These are phyloP conservation scores for Coemansia sp. DNA, from an alignment of 192 early-diverging fungal species.

Conservation along the genomic window DNA sequence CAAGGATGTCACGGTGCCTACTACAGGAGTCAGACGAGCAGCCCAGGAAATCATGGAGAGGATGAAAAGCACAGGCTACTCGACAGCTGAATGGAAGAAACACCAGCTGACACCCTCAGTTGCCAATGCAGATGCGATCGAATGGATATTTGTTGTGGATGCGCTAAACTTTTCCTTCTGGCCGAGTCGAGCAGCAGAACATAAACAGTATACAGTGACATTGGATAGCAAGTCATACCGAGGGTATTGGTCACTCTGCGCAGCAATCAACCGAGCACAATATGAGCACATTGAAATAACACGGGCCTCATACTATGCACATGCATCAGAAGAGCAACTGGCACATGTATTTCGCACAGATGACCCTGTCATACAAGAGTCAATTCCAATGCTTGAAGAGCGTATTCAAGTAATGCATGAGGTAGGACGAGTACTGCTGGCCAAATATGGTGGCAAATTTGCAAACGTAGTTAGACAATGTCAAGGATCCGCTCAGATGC, in stretches of 20 bases:
- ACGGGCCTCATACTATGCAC: constrained; percentile 56
- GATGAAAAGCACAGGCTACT: constrained; percentile 63
- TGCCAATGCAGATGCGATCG: constrained; percentile 57
- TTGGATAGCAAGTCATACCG: constrained; percentile 60
- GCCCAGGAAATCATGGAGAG: constrained; percentile 60
- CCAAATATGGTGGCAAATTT: constrained; percentile 65
- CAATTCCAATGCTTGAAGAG: constrained; percentile 62
- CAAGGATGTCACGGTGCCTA: constrained; percentile 61
- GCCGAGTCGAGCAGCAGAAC: constrained; percentile 53
- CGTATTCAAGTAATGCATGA: constrained; percentile 63
- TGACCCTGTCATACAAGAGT: constrained; percentile 41
- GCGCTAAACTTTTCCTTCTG: constrained; percentile 87
- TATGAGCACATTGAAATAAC: constrained; percentile 63
- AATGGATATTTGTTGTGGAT: constrained; percentile 85
- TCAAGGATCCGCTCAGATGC: constrained; percentile 54
- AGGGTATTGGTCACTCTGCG: constrained; percentile 84
- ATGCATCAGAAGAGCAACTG: constrained; percentile 45
- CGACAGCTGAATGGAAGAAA: constrained; percentile 61
- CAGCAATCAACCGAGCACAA: constrained; percentile 68
- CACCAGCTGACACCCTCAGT: constrained; percentile 65
- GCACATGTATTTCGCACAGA: constrained; percentile 64
- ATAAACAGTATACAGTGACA: constrained; percentile 60
- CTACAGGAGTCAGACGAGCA: constrained; percentile 53
- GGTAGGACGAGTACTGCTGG: constrained; percentile 65
- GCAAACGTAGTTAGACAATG: constrained; percentile 57